Percentiles rank a stretch among this genome's conserved stretches.
phyloP scores from a whole-genome alignment of 768 basidiomycete genomes.

The Boletus huronensis region DNA sequence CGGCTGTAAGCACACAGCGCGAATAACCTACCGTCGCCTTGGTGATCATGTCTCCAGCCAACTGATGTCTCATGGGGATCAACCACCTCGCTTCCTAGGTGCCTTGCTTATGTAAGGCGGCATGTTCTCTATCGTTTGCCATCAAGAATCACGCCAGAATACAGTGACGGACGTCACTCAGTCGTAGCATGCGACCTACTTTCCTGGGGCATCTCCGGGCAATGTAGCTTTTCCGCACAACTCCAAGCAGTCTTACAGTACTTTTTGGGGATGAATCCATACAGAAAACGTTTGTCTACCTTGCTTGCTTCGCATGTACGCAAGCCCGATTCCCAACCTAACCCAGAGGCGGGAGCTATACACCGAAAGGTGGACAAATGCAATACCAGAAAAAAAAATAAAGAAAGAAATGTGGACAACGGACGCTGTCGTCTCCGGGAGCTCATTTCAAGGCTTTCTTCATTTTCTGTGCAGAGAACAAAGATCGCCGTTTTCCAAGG shows the following conservation, averaged over 20 bases:
- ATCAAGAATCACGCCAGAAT: not conserved
- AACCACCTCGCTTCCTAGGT: no score
- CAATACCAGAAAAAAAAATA: not conserved
- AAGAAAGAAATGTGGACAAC: not conserved
- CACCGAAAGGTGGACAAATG: not conserved
- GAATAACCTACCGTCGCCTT: no score
- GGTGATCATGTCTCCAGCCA: no score
- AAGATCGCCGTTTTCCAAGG: not conserved
- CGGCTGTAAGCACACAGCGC: no score
- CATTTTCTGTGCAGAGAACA: constrained; percentile 57
- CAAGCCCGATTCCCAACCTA: not conserved
- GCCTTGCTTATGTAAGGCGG: no score
- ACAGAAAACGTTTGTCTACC: not conserved
- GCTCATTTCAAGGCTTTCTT: constrained; percentile 69
- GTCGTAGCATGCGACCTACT: not conserved
- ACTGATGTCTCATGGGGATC: no score
- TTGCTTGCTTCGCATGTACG: not conserved
- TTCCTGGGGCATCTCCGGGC: not conserved
- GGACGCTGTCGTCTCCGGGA: not conserved
- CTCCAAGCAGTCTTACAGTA: not conserved
- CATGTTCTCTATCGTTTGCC: no score
- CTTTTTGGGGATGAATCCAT: not conserved
- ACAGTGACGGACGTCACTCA: not conserved
- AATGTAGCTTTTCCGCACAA: not conserved
- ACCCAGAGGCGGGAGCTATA: not conserved